Evolutionary conservation across 345 rosid species (phyloP).

Genomic region (Citrus sp.): DNA sequence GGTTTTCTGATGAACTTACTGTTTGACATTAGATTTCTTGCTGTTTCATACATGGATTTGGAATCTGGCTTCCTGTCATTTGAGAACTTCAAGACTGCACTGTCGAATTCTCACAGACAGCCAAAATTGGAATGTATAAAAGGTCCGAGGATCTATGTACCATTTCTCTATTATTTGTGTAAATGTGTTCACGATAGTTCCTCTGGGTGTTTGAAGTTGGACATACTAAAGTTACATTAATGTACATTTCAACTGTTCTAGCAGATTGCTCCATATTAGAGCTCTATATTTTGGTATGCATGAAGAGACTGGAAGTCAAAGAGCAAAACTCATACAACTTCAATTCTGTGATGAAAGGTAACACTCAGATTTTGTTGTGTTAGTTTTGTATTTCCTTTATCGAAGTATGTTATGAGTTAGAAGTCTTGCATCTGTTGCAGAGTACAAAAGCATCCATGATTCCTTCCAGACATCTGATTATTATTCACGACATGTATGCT

Average conservation of each 20-base stretch:
- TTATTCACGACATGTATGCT: slow-evolving; percentile 64
- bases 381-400: neutral
- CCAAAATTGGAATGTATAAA: slow-evolving; percentile 75
- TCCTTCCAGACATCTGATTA: slow-evolving; percentile 75
- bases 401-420: neutral
- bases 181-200: neutral
- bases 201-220: no score
- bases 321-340: slow-evolving; percentile 87
- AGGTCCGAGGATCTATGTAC: slow-evolving; percentile 37
- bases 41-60: slow-evolving; percentile 63
- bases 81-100: slow-evolving; percentile 76
- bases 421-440: slow-evolving; percentile 37
- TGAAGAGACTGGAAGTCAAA: slow-evolving; percentile 83
- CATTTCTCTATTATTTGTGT: neutral
- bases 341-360: slow-evolving; percentile 84
- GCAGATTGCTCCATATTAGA: slow-evolving; percentile 91
- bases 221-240: no score
- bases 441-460: slow-evolving; percentile 76
- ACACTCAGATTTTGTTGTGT: slow-evolving; percentile 2
- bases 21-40: slow-evolving; percentile 55
- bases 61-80: slow-evolving; percentile 64
- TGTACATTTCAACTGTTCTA: slow-evolving; percentile 7
- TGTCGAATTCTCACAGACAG: slow-evolving; percentile 60
- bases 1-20: slow-evolving; percentile 9
- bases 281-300: slow-evolving; percentile 80